Conservation (phyloP, 2,329 filamentous ascomycete species). For the Sarocladium brachiariae region DNA sequence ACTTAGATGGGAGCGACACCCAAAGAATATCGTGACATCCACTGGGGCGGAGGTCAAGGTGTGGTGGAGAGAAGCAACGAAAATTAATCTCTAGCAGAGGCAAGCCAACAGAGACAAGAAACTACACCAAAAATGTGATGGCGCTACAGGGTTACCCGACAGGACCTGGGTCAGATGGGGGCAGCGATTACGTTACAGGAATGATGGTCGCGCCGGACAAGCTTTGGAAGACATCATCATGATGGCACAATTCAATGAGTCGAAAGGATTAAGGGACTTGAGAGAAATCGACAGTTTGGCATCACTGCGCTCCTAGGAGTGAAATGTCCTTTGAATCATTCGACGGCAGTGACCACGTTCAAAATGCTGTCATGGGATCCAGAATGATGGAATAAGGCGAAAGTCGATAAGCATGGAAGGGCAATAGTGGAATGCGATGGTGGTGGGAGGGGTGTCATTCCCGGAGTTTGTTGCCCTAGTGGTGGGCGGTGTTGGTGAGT, state of each 20-base stretch:
- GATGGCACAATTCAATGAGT: not conserved
- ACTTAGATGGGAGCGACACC: not conserved
- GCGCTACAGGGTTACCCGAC: constrained; percentile 2
- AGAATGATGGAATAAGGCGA: constrained; percentile 1
- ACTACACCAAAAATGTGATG: constrained; percentile 1
- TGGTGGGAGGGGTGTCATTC: constrained; percentile 5
- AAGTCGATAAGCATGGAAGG: not conserved
- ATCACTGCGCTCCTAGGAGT: not conserved
- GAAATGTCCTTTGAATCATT: not conserved
- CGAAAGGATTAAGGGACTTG: not conserved
- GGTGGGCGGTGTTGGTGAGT: not conserved
- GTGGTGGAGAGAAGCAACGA: not conserved
- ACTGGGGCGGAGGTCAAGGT: not conserved
- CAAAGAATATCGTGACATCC: constrained; percentile 2
- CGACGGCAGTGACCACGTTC: not conserved
- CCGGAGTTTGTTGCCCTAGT: constrained; percentile 5
- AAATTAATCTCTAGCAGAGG: not conserved
- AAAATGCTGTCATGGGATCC: constrained; percentile 4
- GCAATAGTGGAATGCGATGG: constrained; percentile 2
- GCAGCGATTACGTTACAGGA: constrained; percentile 8
- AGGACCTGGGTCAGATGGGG: constrained; percentile 5
- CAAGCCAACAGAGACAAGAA: constrained; percentile 1
- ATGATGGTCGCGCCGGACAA: not conserved
- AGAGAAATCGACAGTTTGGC: not conserved
- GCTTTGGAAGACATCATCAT: constrained; percentile 7